Base-by-base conservation (phyloP, 2,329 filamentous ascomycete genomes). In the Botrytis paeoniae region DNA sequence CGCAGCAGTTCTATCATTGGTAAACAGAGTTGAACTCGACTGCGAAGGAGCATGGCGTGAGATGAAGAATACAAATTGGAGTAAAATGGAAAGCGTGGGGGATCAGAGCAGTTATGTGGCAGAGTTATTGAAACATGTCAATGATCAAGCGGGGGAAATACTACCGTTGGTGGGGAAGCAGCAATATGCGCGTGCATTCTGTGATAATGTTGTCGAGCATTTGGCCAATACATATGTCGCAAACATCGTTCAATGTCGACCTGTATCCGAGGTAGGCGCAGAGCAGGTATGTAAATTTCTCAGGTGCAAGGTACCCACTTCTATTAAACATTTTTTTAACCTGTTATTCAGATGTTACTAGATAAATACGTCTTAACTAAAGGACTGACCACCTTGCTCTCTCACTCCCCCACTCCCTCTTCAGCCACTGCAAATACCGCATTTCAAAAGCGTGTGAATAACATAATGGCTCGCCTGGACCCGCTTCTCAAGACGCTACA, bases 31-130 rank as follows among this genome's bases (percentile, higher is more conserved):
- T 7, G 95, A 97, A 80, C 82, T 91, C 0, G 92, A 92, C 70
- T 92, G 94, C 78, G 95, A 98, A 76, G 89, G 92, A 0, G 91
- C 92, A 25, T 99, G 95, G 96, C 89, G 95, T 73, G 96, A 98
- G 84, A 99, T 99, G 96, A 92, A 91, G 75, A 97, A 98, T 80
- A 97, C 92, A 0, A 93, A 95, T 66, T 99, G 96, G 96, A 93
- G 91, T 81, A 94, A 92, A 76, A 93, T 99, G 86, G 96, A 98
- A 78, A 92, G 88, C 74, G 96, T 97, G 6, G 93, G 93, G 62
- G 96, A 99, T 81, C 94, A 98, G 80, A 98, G 94, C 82, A 91
- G 92, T 0, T 99, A 98, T 78, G 93, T 98, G 39, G 89, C 90
- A 14, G 93, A 97, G 81, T 85, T 99, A 4, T 83, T 97, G 64